These are phyloP conservation scores for Hypoxylon sp. DNA, from an alignment of 2,329 filamentous ascomycete species.

Conservation along the genomic window DNA sequence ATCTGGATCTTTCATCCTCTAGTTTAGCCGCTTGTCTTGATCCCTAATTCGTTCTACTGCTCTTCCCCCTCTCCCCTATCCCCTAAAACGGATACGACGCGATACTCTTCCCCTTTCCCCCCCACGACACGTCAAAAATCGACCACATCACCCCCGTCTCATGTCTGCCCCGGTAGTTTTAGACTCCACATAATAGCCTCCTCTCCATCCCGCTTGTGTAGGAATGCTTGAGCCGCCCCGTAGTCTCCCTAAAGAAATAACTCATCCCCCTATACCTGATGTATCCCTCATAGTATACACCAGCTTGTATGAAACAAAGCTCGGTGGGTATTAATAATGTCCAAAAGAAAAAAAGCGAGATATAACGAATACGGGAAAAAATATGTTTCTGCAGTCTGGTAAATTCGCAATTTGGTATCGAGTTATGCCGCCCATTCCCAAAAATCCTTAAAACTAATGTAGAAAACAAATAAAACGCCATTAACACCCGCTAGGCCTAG, in stretches of 20 bases:
- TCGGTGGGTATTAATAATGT: conserved; percentile 35
- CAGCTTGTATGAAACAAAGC: conserved; percentile 28
- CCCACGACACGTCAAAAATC: conserved; percentile 27
- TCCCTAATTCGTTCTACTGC: conserved; percentile 20
- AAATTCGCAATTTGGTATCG: conserved; percentile 43
- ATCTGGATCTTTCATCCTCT: conserved; percentile 35
- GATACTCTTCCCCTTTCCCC: conserved; percentile 29
- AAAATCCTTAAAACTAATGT: conserved; percentile 15
- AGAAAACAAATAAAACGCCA: conserved; percentile 22
- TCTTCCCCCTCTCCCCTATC: conserved; percentile 23
- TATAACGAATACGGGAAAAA: conserved; percentile 25
- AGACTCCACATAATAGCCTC: conserved; percentile 32
- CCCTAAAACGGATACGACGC: conserved; percentile 27
- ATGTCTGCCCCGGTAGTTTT: conserved; percentile 28
- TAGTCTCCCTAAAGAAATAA: conserved; percentile 21
- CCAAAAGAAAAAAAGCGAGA: conserved; percentile 13
- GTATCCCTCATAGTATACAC: conserved; percentile 28
- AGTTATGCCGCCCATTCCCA: conserved; percentile 12
- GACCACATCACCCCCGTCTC: conserved; percentile 19
- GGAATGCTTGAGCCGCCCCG: conserved; percentile 14
- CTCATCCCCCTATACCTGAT: conserved; percentile 13
- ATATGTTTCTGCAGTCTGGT: conserved; percentile 30
- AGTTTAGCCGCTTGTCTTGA: conserved; percentile 37
- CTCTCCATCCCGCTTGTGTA: conserved; percentile 19
- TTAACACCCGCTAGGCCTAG: conserved; percentile 30